Base-by-base conservation (phyloP, 106 monocot species). In the Dendrobium officinale region DNA sequence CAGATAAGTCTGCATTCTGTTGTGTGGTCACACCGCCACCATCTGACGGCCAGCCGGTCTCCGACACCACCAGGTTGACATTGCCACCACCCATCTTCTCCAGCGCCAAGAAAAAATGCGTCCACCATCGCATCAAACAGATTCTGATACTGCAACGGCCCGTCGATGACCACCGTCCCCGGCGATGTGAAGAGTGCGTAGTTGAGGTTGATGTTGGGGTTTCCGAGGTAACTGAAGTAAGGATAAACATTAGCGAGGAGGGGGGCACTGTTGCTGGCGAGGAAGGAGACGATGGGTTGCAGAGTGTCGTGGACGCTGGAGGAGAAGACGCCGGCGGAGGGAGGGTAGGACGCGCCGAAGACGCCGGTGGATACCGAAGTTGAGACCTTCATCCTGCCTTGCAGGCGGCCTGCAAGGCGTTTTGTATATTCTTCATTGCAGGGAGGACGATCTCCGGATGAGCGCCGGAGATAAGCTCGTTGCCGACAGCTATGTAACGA, bases 21-120 rank as follows among this genome's bases (percentile, higher is more conserved):
- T 67, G 33, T 1, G 82, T 86, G 4, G 86, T 79, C 11, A 11
- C 67, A 0, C 0, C 13, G 9, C 67, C 75, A 0, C 86, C 82
- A 1, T 6, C 59, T 5, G 85, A 80, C 29, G 85, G 85, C 85
- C 80, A 85, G 1, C 85, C 85, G 8, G 54, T 80, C 77, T 85
- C 85, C 9, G 80, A 85, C 42, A 85, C 80, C 3, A 77, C 80
- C 19, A 85, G 22, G n/a, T 16, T 10, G 22, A 85, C 85, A 3
- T 6, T 6, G 1, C 24, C 13, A 17, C 67, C 76, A 11, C 80
- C 85, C 11, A 31, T 37, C 27, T 7, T 49, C 43, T 80, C 80
- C 49, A 80, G n/a, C 2, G 85, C 80, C 33, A 42, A 51, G 41
- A 77, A 70, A n/a, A 22, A 80, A 41, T 9, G 77, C 75, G n/a